Conservation (phyloP, 2,329 filamentous ascomycete genomes). For the Fusarium albosuccineum region DNA sequence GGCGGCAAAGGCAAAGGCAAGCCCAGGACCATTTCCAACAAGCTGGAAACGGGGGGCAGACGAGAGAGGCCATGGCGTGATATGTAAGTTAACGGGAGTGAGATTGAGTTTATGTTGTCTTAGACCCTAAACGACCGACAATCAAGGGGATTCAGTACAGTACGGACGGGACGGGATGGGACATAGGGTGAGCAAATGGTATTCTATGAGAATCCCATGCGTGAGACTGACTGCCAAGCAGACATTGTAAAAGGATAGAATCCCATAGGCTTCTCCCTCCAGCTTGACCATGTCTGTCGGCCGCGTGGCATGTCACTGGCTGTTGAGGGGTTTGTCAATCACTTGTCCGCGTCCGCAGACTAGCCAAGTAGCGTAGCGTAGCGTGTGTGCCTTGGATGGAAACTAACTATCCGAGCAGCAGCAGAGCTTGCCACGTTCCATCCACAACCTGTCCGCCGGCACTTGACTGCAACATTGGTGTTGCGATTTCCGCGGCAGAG, state of each 20-base stretch:
- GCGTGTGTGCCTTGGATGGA: neutral
- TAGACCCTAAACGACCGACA: constrained; percentile 19
- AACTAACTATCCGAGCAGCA: neutral
- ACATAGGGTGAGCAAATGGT: too few relatives aligned
- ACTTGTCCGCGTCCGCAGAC: constrained; percentile 1
- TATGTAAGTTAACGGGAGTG: neutral
- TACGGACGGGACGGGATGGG: too few relatives aligned
- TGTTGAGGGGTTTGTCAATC: constrained; percentile 12
- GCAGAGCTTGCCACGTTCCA: constrained; percentile 1
- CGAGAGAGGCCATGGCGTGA: neutral
- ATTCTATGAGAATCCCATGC: neutral
- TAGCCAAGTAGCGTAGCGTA: neutral
- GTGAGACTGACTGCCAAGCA: too few relatives aligned
- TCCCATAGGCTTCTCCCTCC: too few relatives aligned
- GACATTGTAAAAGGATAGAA: too few relatives aligned
- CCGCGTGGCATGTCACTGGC: too few relatives aligned
- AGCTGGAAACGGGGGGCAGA: constrained; percentile 7
- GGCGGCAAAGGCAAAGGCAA: constrained; percentile 3
- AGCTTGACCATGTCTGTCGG: too few relatives aligned
- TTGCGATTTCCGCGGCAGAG: neutral
- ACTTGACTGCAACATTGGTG: constrained; percentile 6
- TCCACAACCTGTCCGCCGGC: neutral
- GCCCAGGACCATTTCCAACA: constrained; percentile 1
- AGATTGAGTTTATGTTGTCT: constrained; percentile 36
- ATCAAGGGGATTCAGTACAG: too few relatives aligned